phyloP scores from a whole-genome alignment of 2,329 filamentous ascomycete genomes.

The Thielaviopsis musarum region DNA sequence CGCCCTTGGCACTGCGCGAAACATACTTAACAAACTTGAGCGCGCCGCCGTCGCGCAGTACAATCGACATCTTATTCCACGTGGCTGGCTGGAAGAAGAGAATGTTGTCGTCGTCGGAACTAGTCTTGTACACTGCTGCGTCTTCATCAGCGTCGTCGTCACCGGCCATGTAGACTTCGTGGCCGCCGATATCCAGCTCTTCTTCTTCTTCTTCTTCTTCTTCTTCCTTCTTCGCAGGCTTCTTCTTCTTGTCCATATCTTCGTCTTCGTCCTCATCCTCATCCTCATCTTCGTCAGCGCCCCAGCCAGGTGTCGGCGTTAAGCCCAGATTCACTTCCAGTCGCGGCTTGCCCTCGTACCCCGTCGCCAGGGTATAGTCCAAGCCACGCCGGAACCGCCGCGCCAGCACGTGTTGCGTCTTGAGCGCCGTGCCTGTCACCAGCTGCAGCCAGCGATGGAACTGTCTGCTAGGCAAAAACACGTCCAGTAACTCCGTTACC shows the following conservation, averaged over 20 bases:
- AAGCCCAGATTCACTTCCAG: conserved; percentile 78
- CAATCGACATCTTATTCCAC: conserved; percentile 88
- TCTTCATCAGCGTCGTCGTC: conserved; percentile 57
- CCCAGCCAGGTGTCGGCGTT: conserved; percentile 76
- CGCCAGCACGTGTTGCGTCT: conserved; percentile 61
- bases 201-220: conserved; percentile 20
- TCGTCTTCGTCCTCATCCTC: conserved; percentile 29
- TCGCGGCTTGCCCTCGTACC: conserved; percentile 59
- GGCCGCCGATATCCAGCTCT: conserved; percentile 48
- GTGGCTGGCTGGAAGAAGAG: conserved; percentile 44
- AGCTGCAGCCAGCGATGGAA: conserved; percentile 84
- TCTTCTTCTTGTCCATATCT: conserved; percentile 23
- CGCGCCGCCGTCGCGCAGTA: conserved; percentile 70
- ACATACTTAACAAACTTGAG: conserved; percentile 96
- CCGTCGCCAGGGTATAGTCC: conserved; percentile 87
- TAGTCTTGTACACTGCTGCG: conserved; percentile 74
- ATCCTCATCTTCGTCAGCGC: conserved; percentile 44
- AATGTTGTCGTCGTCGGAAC: conserved; percentile 57
- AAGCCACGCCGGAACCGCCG: conserved; percentile 71
- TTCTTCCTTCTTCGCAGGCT: conserved; percentile 18
- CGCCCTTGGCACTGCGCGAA: conserved; percentile 62
- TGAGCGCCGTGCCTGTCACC: conserved; percentile 58
- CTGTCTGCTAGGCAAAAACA: conserved; percentile 65
- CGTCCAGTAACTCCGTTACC: conserved; percentile 62
- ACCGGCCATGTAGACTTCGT: conserved; percentile 87